A percentile compares a stretch with the other conserved stretches of the same genome.
phyloP scores from a whole-genome alignment of 1,284 basidiomycete genomes.

The Volvariella surrecta region DNA sequence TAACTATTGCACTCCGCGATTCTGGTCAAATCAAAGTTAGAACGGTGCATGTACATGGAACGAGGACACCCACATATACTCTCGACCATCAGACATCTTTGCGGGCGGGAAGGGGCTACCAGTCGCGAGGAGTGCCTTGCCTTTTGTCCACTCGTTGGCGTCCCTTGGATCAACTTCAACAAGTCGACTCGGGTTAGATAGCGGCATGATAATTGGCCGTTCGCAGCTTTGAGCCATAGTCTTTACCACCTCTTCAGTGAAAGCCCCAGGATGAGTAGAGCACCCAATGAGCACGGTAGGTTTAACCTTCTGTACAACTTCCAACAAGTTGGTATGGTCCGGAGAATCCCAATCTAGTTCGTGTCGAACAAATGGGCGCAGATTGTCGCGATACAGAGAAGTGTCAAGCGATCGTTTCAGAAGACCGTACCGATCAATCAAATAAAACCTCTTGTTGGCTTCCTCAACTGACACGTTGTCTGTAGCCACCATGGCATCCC shows the following conservation, averaged over 20 bases:
- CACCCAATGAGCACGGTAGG: constrained; percentile 76
- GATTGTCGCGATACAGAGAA: constrained; percentile 20
- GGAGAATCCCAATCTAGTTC: neutral
- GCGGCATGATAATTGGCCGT: constrained; percentile 73
- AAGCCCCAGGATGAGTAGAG: constrained; percentile 74
- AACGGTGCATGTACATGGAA: neutral
- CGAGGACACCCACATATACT: neutral
- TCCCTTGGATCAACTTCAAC: constrained; percentile 72
- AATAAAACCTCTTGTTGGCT: constrained; percentile 60
- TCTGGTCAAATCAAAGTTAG: constrained; percentile 21
- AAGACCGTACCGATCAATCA: constrained; percentile 53
- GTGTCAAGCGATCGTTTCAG: constrained; percentile 41
- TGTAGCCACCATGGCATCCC: constrained; percentile 65
- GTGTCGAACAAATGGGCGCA: constrained; percentile 1
- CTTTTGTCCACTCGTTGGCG: constrained; percentile 69
- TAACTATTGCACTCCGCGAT: constrained; percentile 69
- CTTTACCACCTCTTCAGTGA: constrained; percentile 66
- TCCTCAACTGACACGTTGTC: constrained; percentile 49
- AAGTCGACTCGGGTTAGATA: constrained; percentile 75
- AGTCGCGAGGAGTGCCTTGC: constrained; percentile 71
- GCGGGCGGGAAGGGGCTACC: constrained; percentile 60
- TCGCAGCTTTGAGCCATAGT: constrained; percentile 64
- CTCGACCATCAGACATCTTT: neutral
- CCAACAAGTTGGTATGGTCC: constrained; percentile 29
- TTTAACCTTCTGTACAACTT: constrained; percentile 57